Evolutionary conservation across 176 grass and related monocot genomes (phyloP).

Genomic region (Cymbopogon citratus): DNA sequence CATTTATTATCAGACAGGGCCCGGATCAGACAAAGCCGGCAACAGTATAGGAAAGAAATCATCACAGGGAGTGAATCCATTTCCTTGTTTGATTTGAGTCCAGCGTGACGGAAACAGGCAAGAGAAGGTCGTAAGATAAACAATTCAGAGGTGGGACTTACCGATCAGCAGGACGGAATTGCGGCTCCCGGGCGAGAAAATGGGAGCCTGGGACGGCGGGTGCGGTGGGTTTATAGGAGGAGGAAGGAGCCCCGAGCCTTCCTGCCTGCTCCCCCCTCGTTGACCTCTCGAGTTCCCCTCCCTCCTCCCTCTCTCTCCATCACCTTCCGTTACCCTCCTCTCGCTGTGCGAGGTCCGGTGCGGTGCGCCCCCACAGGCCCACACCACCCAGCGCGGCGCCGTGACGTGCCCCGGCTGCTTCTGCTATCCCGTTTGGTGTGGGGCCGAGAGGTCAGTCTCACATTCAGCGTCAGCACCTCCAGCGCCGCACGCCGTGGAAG

Average conservation of each 20-base stretch:
- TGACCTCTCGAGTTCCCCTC: neutral
- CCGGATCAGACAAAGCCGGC: constrained; percentile 19
- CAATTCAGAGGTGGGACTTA: constrained; percentile 11
- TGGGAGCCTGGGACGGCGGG: neutral
- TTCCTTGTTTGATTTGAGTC: neutral
- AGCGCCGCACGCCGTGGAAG: neutral
- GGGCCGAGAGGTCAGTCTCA: neutral
- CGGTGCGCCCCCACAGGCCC: neutral
- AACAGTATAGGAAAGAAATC: neutral
- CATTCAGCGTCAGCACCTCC: neutral
- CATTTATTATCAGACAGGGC: neutral
- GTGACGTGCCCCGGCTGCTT: neutral
- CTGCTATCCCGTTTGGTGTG: neutral
- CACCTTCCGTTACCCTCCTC: neutral
- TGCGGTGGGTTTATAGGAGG: constrained; percentile 22
- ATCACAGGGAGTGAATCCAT: neutral
- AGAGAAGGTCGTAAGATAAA: neutral
- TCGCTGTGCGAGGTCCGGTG: neutral
- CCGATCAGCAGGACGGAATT: constrained; percentile 4
- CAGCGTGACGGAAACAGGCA: neutral
- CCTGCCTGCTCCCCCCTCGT: constrained; percentile 12
- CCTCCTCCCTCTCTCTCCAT: no score
- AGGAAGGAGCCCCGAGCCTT: constrained; percentile 5
- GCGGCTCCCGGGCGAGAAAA: constrained; percentile 19
- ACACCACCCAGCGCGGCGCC: neutral